These are phyloP conservation scores for Prunus dulcis DNA, from an alignment of 306 rosid genomes.

Conservation along the genomic window DNA sequence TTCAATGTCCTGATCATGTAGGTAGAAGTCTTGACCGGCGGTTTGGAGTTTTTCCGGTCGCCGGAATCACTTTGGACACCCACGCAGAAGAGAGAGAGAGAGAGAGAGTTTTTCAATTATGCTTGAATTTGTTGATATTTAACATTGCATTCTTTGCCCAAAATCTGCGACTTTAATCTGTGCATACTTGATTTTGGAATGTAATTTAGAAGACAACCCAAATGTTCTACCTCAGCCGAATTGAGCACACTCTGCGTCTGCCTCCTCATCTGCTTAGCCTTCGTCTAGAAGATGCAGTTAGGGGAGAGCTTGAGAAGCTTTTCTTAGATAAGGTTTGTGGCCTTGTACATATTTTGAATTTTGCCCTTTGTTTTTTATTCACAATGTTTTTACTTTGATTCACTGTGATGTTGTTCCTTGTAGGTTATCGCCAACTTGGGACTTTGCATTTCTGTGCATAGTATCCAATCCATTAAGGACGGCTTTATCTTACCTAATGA, in stretches of 20 bases:
- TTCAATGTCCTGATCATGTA: no score
- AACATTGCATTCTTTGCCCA: no score
- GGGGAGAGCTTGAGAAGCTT: slow-evolving; percentile 66
- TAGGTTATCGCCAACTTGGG: slow-evolving; percentile 79
- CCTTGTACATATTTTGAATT: neutral
- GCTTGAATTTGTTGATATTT: no score
- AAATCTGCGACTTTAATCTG: no score
- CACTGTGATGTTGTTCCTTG: slow-evolving; percentile 19
- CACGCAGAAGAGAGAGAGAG: no score
- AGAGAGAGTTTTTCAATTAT: no score
- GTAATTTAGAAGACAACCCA: neutral
- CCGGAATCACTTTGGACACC: no score
- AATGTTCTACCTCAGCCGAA: slow-evolving; percentile 83
- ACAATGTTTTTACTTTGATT: neutral
- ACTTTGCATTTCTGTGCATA: slow-evolving; percentile 74
- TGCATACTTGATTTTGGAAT: slow-evolving; percentile 3
- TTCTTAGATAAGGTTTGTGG: slow-evolving; percentile 67
- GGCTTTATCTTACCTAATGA: slow-evolving; percentile 66
- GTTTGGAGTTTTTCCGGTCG: no score
- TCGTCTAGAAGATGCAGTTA: slow-evolving; percentile 60
- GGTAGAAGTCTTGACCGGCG: no score
- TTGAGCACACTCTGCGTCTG: slow-evolving; percentile 66
- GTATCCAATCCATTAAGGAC: slow-evolving; percentile 63
- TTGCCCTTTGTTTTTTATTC: neutral
- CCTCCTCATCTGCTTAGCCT: slow-evolving; percentile 60